Percentiles rank a stretch among this genome's conserved stretches.
phyloP scores from a whole-genome alignment of 1,284 basidiomycete genomes.

The Heterobasidion irregulare region DNA sequence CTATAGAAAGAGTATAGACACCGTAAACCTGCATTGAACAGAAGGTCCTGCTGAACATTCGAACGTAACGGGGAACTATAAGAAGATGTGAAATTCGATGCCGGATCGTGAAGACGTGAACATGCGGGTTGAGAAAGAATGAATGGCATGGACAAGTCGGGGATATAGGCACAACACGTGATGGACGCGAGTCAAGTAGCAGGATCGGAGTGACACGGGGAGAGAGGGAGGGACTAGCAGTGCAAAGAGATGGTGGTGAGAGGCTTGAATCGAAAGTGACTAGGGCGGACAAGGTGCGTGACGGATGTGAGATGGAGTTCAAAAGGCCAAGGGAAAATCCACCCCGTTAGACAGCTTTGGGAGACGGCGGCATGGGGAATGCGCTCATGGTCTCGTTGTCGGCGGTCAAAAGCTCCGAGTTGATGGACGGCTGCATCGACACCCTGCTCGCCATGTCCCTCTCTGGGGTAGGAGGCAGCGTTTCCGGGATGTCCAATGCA shows the following conservation, averaged over 20 bases:
- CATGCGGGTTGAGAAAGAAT: constrained; percentile 5
- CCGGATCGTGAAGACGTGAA: constrained; percentile 5
- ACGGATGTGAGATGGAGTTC: not conserved
- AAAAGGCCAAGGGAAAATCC: not conserved
- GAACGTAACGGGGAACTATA: not conserved
- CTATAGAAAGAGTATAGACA: too few relatives aligned
- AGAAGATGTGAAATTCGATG: constrained; percentile 9
- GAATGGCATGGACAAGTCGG: constrained; percentile 4
- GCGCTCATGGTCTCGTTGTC: constrained; percentile 14
- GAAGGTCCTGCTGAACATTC: too few relatives aligned
- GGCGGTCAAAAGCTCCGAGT: constrained; percentile 14
- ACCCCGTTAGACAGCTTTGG: constrained; percentile 7
- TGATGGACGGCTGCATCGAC: constrained; percentile 19
- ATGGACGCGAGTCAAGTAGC: not conserved
- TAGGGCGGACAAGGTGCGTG: not conserved
- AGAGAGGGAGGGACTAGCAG: not conserved
- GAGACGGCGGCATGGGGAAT: constrained; percentile 2
- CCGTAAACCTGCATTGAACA: too few relatives aligned
- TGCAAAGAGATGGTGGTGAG: not conserved
- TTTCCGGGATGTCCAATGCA: constrained; percentile 40
- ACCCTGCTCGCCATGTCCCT: constrained; percentile 28
- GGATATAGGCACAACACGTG: not conserved
- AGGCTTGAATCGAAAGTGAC: not conserved
- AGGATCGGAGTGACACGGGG: not conserved
- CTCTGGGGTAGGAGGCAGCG: constrained; percentile 25